Percentiles rank a stretch among this genome's conserved stretches.
Evolutionary conservation across 2,329 filamentous ascomycete species (phyloP).

Genomic region (Xylariaceae sp.): DNA sequence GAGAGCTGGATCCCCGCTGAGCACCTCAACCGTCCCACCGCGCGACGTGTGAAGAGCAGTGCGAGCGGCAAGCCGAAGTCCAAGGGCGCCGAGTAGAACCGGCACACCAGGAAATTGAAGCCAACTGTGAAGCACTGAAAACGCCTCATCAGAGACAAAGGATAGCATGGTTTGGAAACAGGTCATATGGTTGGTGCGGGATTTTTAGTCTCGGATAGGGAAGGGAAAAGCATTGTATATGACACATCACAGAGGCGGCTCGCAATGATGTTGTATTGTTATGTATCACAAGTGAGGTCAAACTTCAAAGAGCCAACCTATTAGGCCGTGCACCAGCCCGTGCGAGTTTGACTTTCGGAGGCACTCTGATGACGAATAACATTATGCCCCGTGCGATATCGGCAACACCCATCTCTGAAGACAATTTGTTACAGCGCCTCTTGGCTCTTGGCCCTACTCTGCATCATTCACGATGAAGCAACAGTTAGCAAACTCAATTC

Average conservation of each 20-base stretch:
- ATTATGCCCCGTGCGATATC: neutral
- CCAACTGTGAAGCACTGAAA: neutral
- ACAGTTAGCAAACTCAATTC: conserved; percentile 9
- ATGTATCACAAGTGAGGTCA: conserved; percentile 24
- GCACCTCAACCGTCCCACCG: conserved; percentile 86
- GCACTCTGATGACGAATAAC: neutral
- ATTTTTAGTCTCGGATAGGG: conserved; percentile 5
- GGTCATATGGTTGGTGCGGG: conserved; percentile 4
- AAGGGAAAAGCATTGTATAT: conserved; percentile 13
- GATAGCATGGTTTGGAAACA: conserved; percentile 16
- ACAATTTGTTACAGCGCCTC: no score
- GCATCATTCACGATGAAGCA: conserved; percentile 3
- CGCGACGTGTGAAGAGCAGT: conserved; percentile 69
- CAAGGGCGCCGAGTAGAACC: conserved; percentile 42
- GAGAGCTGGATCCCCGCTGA: conserved; percentile 92
- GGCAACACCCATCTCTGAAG: no score
- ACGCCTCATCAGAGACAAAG: conserved; percentile 8
- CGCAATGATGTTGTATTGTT: conserved; percentile 18
- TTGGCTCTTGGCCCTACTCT: no score
- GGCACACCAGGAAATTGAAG: conserved; percentile 1
- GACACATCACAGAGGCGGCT: neutral
- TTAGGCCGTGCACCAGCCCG: no score
- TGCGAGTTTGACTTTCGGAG: neutral
- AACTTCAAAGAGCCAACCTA: neutral
- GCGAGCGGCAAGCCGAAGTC: conserved; percentile 54